A percentile compares a stretch with the other conserved stretches of the same genome.
Conservation (phyloP, 208 protist species). For the Angomonas ambiguus region DNA sequence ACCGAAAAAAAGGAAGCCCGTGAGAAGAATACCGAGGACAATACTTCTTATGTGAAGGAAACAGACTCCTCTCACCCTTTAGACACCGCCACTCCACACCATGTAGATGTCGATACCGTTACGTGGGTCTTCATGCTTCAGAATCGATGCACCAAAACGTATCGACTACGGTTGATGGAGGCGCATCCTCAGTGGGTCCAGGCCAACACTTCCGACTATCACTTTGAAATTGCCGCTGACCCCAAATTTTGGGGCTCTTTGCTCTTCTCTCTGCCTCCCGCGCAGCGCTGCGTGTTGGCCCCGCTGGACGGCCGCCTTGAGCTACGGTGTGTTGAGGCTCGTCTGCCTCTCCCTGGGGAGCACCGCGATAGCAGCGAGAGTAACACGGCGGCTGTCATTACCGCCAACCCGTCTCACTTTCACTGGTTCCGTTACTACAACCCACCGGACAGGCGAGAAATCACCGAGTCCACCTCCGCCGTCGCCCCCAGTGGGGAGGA, state of each 20-base stretch:
- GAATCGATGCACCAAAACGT: constrained; percentile 36
- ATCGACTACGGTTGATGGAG: constrained; percentile 31
- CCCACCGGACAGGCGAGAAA: neutral
- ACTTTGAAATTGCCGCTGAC: constrained; percentile 42
- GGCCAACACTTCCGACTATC: neutral
- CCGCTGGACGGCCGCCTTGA: constrained; percentile 32
- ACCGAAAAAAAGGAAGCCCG: neutral
- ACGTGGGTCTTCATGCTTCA: constrained; percentile 29
- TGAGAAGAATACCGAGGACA: neutral
- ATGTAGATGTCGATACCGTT: constrained; percentile 25
- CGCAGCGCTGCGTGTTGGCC: constrained; percentile 27
- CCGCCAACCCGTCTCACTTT: constrained; percentile 3
- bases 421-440: constrained; percentile 4
- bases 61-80: neutral
- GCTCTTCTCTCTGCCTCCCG: constrained; percentile 31
- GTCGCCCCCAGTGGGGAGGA: neutral
- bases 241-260: constrained; percentile 32
- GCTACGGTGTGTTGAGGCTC: constrained; percentile 25
- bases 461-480: neutral
- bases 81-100: neutral
- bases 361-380: neutral
- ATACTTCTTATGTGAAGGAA: neutral
- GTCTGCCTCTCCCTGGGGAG: neutral
- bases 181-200: constrained; percentile 22
- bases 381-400: constrained; percentile 2